These are phyloP conservation scores for Chaetomium sp. DNA, from an alignment of 2,329 filamentous ascomycete genomes.

Conservation along the genomic window DNA sequence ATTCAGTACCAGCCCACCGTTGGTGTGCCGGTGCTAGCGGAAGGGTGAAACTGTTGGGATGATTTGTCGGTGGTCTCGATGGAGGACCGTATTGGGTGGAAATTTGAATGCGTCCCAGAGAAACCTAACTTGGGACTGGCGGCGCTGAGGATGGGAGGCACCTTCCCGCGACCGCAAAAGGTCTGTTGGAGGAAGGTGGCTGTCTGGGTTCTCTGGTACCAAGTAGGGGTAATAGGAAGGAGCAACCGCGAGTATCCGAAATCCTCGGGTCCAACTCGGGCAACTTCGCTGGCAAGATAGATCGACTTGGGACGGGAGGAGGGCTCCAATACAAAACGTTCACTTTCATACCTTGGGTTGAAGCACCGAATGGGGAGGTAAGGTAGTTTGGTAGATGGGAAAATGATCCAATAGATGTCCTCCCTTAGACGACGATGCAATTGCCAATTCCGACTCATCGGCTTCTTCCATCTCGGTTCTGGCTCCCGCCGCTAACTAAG, in stretches of 20 bases:
- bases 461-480: constrained; percentile 26
- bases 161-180: background rate
- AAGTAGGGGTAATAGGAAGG: background rate
- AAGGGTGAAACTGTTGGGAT: background rate
- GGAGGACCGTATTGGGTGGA: background rate
- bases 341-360: background rate
- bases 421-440: background rate
- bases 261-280: background rate
- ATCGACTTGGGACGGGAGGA: no score
- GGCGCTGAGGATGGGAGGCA: background rate
- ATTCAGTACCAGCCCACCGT: background rate
- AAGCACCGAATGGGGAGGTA: background rate
- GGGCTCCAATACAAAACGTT: background rate
- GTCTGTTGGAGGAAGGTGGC: background rate
- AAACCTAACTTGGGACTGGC: no score
- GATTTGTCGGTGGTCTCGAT: background rate
- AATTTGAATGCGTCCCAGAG: background rate
- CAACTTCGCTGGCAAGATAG: background rate
- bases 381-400: background rate
- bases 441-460: constrained; percentile 2
- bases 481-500: constrained; percentile 22
- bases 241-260: background rate
- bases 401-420: background rate
- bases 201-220: background rate
- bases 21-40: background rate